Evolutionary conservation across 805 yeast genomes (phyloP), one percentile per base, ranked within the genome.

Genomic region (Wickerhamiella vanderwaltii): DNA sequence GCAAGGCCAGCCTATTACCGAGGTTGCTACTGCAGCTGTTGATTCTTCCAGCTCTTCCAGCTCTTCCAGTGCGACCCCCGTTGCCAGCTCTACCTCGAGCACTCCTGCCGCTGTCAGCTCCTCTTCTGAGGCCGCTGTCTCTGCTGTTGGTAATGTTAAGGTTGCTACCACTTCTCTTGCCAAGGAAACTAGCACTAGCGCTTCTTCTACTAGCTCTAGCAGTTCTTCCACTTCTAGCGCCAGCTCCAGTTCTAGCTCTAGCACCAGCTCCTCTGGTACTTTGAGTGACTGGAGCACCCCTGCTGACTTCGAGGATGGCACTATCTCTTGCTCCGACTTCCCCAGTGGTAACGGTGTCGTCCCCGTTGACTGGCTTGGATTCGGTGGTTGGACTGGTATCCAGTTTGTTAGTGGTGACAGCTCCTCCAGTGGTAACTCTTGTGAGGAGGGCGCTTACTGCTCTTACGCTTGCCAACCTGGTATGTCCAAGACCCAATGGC

Each of bases 401-500:
- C 74, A 76, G 66, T 58, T 52, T 51, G 54, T 60, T 57, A 66
- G 71, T 57, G 61, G 64, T 43, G 72, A 71, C 46, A 66, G 71
- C 50, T 75, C 84, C 49, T 72, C 84, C 48, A 70, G 80, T 40
- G 68, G 72, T 43, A 61, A 67, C 36, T 56, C 72, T 35, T 88
- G 98, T 71, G 61, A 67, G 48, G 95, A 87, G 53, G 97, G 96
- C 45, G 74, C 74, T 56, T 85, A 83, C 77, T 88, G 98, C 68
- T 88, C 97, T 46, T 88, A 88, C 66, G 94, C 97, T 46, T 88
- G 98, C 71, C 93, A 86, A 69, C 77, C 95, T 32, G 98, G 97
- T 73, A 84, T 85, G 95, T 84, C 96, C 57, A 88, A 88, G 77
- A 85, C 96, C 43, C 98, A 88, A 70, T 88, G 94, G 94, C 97